Conservation (phyloP, 225 moss, liverwort and hornwort species). For the Rhytidiadelphus loreus region DNA sequence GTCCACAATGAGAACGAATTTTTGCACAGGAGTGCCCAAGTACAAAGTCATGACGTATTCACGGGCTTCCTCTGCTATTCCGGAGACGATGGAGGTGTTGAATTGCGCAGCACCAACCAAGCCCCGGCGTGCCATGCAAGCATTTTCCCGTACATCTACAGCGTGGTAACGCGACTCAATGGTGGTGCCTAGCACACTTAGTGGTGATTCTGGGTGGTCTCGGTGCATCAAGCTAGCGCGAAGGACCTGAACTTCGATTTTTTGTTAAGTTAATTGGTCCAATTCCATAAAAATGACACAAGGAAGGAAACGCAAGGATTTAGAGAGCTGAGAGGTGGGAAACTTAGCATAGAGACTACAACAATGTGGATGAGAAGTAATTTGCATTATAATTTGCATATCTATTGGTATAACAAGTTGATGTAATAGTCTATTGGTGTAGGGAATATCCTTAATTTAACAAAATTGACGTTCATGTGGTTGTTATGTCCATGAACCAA, state of each 20-base stretch:
- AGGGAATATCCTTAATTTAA: too few relatives aligned
- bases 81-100: not conserved
- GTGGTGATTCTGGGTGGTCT: not conserved
- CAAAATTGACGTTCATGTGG: too few relatives aligned
- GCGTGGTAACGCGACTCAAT: not conserved
- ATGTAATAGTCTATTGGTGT: too few relatives aligned
- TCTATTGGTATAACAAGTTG: too few relatives aligned
- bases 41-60: not conserved
- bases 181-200: not conserved
- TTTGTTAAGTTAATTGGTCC: too few relatives aligned
- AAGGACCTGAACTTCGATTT: not conserved
- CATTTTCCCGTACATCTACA: not conserved
- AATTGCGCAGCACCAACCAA: not conserved
- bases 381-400: not conserved
- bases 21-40: conserved; percentile 4
- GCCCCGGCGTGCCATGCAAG: not conserved
- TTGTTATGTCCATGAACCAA: too few relatives aligned
- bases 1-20: not conserved
- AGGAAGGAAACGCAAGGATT: not conserved
- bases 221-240: not conserved
- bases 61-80: fast-evolving
- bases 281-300: too few relatives aligned
- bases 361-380: not conserved
- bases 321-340: not conserved
- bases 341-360: not conserved